Evolutionary conservation across 2,329 filamentous ascomycete species (phyloP).

Genomic region (Trichoderma atrobrunneum): DNA sequence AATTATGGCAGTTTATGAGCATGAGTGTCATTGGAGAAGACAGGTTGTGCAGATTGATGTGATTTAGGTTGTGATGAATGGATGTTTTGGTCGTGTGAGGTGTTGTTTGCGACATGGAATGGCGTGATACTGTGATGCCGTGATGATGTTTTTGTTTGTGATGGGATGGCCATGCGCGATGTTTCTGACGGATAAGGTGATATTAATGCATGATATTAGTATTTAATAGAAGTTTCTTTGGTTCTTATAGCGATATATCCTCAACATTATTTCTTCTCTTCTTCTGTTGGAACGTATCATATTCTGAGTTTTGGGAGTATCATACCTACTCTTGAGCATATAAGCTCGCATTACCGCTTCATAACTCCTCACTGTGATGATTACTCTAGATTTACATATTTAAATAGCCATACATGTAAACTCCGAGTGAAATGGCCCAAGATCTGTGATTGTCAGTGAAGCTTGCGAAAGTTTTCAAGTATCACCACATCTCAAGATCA

Average conservation of each 20-base stretch:
- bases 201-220: background rate
- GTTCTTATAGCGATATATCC: background rate
- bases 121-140: background rate
- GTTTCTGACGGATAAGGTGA: background rate
- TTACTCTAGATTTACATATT: background rate
- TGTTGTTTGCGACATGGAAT: background rate
- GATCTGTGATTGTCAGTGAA: background rate
- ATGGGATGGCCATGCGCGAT: background rate
- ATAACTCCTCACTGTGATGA: background rate
- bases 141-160: background rate
- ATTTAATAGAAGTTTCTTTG: background rate
- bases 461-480: background rate
- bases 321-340: background rate
- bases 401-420: background rate
- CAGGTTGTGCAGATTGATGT: background rate
- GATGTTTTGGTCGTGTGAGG: background rate
- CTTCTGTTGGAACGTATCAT: background rate
- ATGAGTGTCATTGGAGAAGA: background rate
- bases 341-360: background rate
- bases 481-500: background rate
- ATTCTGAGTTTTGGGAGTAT: background rate
- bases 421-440: background rate
- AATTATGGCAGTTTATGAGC: background rate
- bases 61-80: background rate
- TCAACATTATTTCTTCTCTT: background rate